Evolutionary conservation across 2,329 filamentous ascomycete genomes (phyloP), one percentile per base, ranked within the genome.

Genomic region (Talaromyces sp.): DNA sequence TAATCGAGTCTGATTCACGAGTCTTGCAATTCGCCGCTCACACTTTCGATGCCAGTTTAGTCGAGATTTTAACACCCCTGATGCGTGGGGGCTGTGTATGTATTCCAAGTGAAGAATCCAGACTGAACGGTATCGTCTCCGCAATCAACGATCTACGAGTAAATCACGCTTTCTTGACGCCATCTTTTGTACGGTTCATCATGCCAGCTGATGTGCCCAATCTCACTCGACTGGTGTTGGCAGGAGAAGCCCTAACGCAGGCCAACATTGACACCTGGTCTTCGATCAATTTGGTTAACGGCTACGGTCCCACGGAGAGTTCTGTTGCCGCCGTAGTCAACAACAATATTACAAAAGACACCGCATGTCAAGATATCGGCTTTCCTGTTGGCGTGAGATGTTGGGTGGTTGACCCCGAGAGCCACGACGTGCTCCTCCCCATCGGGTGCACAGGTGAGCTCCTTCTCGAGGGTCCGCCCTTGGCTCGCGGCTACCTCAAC

Each of bases 21-120:
- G 84, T 88, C 6, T 81, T 87, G 9, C 82, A 85, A 65, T 80
- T 84, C 62, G 83, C 83, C 0, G 83, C 81, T 1, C 84, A 82
- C 67, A 80, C 81, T 16, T 81, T 83, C 58, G 83, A 86, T 66
- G 77, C 83, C 31, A 79, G 80, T 58, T 75, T 86, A 52, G 75
- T 80, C 18, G 84, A 85, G 67, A 80, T 84, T 44, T 80, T 86
- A 56, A 79, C 81, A 0, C 83, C 85, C 0, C 74, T 88, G 4
- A 75, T 80, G 2, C 75, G 82, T 37, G 86, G 86, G 4, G 85
- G 83, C 0, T 86, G 82, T 50, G 78, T 88, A 11, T 87, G 86
- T 63, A 79, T 88, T 2, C 84, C 86, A 0, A 80, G 81, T 0
- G 74, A 81, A 0, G 70, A 77, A 5, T 80, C 84, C 63, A 75